phyloP scores from a whole-genome alignment of 306 rosid species.

The Amphicarpaea edgeworthii region DNA sequence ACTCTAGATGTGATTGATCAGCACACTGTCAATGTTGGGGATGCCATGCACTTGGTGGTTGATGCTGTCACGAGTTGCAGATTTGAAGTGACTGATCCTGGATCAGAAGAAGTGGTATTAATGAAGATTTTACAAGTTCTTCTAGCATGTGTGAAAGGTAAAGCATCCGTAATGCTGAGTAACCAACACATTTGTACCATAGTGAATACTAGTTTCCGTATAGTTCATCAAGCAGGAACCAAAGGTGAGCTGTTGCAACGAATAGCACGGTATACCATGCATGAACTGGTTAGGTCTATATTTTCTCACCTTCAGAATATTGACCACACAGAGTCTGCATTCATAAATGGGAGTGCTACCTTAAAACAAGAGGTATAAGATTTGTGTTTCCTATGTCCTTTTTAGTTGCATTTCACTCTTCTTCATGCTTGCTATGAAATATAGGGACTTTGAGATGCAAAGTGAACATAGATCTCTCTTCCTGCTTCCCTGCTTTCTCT shows the following conservation, averaged over 20 bases:
- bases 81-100: conserved; percentile 94
- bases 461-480: conserved; percentile 33
- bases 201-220: conserved; percentile 88
- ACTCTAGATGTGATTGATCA: conserved; percentile 83
- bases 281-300: conserved; percentile 84
- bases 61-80: conserved; percentile 93
- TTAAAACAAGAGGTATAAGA: conserved; percentile 59
- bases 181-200: conserved; percentile 91
- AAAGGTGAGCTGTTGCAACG: conserved; percentile 92
- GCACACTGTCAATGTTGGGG: conserved; percentile 70
- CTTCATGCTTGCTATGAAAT: conserved; percentile 25
- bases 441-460: too few species aligned
- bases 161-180: conserved; percentile 77
- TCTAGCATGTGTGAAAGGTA: conserved; percentile 88
- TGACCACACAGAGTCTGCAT: conserved; percentile 54
- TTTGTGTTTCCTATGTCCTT: conserved; percentile 20
- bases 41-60: conserved; percentile 83
- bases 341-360: conserved; percentile 56
- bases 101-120: conserved; percentile 87
- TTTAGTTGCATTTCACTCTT: conserved; percentile 24
- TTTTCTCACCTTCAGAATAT: conserved; percentile 85
- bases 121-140: conserved; percentile 94
- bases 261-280: conserved; percentile 89
- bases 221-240: conserved; percentile 90
- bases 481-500: conserved; percentile 23